phyloP scores from a whole-genome alignment of 331 rosid species.

The Quercus phellos region DNA sequence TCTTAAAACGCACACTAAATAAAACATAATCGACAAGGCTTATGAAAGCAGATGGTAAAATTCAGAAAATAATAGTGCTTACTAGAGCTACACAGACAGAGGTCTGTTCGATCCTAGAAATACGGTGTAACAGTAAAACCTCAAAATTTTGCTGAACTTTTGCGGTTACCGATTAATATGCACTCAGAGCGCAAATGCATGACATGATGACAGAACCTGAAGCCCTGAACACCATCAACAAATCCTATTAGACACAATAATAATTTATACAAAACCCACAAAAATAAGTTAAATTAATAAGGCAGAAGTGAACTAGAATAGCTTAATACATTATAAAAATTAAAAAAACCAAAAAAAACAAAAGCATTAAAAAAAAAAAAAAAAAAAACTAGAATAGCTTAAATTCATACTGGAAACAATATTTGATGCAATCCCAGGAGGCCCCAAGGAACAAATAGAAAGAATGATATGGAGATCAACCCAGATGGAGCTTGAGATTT shows the following conservation, averaged over 20 bases:
- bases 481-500: slow-evolving; percentile 19
- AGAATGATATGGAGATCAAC: slow-evolving; percentile 10
- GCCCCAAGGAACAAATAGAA: slow-evolving; percentile 8
- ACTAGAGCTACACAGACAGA: background rate
- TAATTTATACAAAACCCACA: background rate
- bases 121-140: background rate
- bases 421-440: slow-evolving; percentile 19
- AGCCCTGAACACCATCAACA: background rate
- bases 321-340: no score
- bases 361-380: no score
- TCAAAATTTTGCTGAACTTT: slow-evolving; percentile 2
- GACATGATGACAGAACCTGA: no score
- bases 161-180: background rate
- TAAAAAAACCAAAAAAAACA: no score
- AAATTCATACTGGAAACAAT: background rate
- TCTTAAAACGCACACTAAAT: fast-evolving
- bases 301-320: background rate
- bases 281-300: background rate
- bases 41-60: background rate
- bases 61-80: background rate
- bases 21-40: background rate
- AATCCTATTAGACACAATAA: background rate
- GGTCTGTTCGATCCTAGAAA: background rate
- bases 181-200: background rate
- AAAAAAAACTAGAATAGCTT: background rate